A percentile compares a stretch with the other conserved stretches of the same genome.
These are phyloP conservation scores for Martensiomyces pterosporus DNA, from an alignment of 192 early-diverging fungal genomes.

Conservation along the genomic window DNA sequence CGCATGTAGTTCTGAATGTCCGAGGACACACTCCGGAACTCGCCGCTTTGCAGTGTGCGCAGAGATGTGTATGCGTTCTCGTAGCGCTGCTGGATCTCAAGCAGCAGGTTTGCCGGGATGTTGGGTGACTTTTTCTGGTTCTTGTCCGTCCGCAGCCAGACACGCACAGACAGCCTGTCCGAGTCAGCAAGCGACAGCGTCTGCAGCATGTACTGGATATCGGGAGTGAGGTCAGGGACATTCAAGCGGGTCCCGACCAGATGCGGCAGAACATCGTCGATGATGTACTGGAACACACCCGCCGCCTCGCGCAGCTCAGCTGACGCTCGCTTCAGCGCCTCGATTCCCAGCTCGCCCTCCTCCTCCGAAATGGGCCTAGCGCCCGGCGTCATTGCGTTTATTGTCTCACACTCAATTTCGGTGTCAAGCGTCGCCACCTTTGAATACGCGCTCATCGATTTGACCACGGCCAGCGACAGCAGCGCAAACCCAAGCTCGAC, in stretches of 20 bases:
- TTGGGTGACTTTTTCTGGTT: slow-evolving; percentile 42
- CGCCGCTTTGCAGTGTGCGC: slow-evolving; percentile 39
- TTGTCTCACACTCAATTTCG: slow-evolving; percentile 44
- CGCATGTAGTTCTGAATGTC: slow-evolving; percentile 48
- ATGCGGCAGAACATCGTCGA: slow-evolving; percentile 37
- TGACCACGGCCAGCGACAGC: slow-evolving; percentile 37
- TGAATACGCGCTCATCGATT: slow-evolving; percentile 47
- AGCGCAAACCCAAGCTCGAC: slow-evolving; percentile 46
- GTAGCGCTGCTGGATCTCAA: slow-evolving; percentile 48
- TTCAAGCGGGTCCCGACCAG: slow-evolving; percentile 19
- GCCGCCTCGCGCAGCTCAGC: slow-evolving; percentile 47
- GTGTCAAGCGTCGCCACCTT: slow-evolving; percentile 43
- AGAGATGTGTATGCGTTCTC: slow-evolving; percentile 26
- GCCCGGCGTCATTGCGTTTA: slow-evolving; percentile 42
- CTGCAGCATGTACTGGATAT: slow-evolving; percentile 50
- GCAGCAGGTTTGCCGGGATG: slow-evolving; percentile 42
- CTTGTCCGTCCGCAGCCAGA: slow-evolving; percentile 43
- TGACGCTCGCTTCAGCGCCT: slow-evolving; percentile 41
- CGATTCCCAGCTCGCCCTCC: slow-evolving; percentile 38
- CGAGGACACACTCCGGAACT: slow-evolving; percentile 39
- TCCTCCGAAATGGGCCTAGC: slow-evolving; percentile 13
- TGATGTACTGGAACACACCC: slow-evolving; percentile 40
- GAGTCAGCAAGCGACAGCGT: slow-evolving; percentile 48
- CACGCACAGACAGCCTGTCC: slow-evolving; percentile 45
- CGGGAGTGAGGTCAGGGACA: slow-evolving; percentile 41